Base-by-base conservation (phyloP, 2,329 filamentous ascomycete species). In the Pestalotiopsis sp. region DNA sequence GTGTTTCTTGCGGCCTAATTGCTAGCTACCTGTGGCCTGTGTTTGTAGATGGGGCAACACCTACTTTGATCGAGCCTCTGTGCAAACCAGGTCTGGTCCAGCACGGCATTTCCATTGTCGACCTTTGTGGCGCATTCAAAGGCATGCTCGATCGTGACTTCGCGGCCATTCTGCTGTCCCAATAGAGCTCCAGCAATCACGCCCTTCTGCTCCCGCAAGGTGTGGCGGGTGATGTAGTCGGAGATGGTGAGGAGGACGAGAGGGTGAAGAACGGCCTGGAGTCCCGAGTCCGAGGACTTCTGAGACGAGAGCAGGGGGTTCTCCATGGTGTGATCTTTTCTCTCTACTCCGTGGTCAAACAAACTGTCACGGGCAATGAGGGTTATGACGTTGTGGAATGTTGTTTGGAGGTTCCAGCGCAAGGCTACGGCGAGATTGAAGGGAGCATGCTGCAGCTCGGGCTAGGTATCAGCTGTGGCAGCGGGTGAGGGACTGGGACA, bases 161-260 rank as follows among this genome's bases (percentile, higher is more conserved):
- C 91, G 68, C 94, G 91, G 23, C 95, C 95, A 84, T 94, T 93
- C 75, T 98, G 95, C 77, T 96, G 93, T 17, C 96, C 96, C 5
- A 99, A 83, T n/a, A 99, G 86, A 66, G 92, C 94, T 68, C 96
- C 96, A 3, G 95, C 88, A 20, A 98, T 87, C 17, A 94, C 94
- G 0, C 93, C 93, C 20, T 84, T 80, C 75, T 94, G 91, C 66
- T 90, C 84, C 69, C 96, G 90, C 68, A 97, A 87, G 1, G 91
- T 93, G 80, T 97, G 95, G 70, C 96, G 90, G 69, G 95, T 97
- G 79, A 98, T 94, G 80, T 97, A 97, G 81, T 99, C 96, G 74
- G 95, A 97, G 76, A 99, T 96, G 72, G 93, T 97, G 82, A 99
- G 93, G 73, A 98, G 92, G 66, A 97, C 95, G 63, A 99, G 91